Base-by-base conservation (phyloP, 2,329 filamentous ascomycete species). In the Aulographum hederae region DNA sequence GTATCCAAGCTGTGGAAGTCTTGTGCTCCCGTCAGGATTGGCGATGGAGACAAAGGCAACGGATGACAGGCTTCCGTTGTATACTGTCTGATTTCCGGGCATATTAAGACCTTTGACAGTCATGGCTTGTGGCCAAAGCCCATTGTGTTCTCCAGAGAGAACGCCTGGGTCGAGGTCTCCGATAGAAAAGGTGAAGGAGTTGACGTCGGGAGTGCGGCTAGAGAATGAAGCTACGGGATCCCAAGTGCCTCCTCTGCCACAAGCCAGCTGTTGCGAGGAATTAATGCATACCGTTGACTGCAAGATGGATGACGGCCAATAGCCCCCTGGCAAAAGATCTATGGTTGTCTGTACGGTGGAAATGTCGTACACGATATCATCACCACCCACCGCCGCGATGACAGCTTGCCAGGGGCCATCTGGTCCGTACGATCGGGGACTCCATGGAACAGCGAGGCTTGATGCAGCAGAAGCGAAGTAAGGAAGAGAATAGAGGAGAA, bases 341-440 rank as follows among this genome's bases (percentile, higher is more conserved):
- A 41, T 19, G 5, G 37, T 29, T 6, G 34, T 18, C 4, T 32
- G 30, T 5, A 32, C 32, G 13, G 38, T 31, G n/a, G 23, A 6
- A 26, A 35, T 20, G 6, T 18, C 14, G n/a, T 31, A 23, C 5
- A 30, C 28, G 11, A 16, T 17, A 16, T 34, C 26, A 18, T 25
- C 18, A 34, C 37, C 37, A 18, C 39, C 38, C 14, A 39, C 27
- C 12, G 25, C 36, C 17, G 38, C 32, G 8, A 26, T 30, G 5
- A 43, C 37, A 3, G 39, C 39, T 11, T 44, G 41, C 39, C 39
- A 44, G 3, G 39, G 41, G 3, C 42, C 42, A 36, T 43, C 41
- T 2, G 41, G 41, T 1, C 39, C 41, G 19, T 39, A 42, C 3
- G 29, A 30, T 8, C 33, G 16, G 2, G 18, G 18, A 25, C 36